Evolutionary conservation across 257 asterid species (phyloP).

Genomic region (Sherardia arvensis): DNA sequence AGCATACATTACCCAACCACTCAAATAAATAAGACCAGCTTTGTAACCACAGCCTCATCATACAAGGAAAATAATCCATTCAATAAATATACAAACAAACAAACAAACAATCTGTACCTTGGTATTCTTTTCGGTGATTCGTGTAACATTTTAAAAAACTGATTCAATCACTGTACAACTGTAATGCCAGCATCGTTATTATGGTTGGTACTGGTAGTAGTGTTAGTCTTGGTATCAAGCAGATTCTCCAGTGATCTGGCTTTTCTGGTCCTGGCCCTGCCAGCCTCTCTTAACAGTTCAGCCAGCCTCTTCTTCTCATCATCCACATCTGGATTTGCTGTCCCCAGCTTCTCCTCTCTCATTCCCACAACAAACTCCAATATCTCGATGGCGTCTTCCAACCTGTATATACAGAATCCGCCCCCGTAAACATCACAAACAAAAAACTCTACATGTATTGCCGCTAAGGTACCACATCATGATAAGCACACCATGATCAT

Average conservation of each 20-base stretch:
- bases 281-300: conserved; percentile 76
- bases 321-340: conserved; percentile 90
- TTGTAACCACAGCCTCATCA: conserved; percentile 7
- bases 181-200: conserved; percentile 34
- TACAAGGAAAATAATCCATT: conserved; percentile 31
- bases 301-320: conserved; percentile 88
- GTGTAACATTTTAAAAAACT: conserved; percentile 15
- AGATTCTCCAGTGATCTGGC: conserved; percentile 72
- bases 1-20: conserved; percentile 15
- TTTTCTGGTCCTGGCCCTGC: conserved; percentile 61
- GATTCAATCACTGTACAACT: conserved; percentile 35
- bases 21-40: conserved; percentile 4
- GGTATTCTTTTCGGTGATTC: conserved; percentile 13
- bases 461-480: background rate
- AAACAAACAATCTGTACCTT: conserved; percentile 29
- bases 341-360: conserved; percentile 97
- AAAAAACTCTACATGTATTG: background rate
- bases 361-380: conserved; percentile 73
- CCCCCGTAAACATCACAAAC: background rate
- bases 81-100: conserved; percentile 19
- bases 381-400: conserved; percentile 79
- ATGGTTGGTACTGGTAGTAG: conserved; percentile 24
- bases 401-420: conserved; percentile 30
- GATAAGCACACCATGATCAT: background rate
- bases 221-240: conserved; percentile 50